Evolutionary conservation across 2,329 filamentous ascomycete genomes (phyloP).

Genomic region (Sphaerulina vaccinii): DNA sequence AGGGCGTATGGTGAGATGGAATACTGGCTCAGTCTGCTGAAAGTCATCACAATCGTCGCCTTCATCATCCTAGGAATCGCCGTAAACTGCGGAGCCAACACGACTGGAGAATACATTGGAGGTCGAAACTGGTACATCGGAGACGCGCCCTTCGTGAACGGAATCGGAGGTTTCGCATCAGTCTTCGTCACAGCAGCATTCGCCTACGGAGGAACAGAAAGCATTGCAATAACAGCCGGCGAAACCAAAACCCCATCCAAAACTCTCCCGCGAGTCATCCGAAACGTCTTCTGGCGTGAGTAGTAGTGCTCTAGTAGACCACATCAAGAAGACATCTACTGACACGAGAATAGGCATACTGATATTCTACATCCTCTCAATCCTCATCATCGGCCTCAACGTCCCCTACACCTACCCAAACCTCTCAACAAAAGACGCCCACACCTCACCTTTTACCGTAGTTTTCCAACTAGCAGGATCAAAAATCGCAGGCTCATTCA

Average conservation of each 20-base stretch:
- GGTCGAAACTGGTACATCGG: constrained; percentile 58
- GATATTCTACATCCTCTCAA: constrained; percentile 73
- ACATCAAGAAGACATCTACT: neutral
- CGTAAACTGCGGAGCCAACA: constrained; percentile 62
- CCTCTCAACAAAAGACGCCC: constrained; percentile 40
- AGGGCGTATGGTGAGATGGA: constrained; percentile 53
- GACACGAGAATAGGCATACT: constrained; percentile 54
- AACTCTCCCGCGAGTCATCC: constrained; percentile 62
- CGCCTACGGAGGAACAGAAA: constrained; percentile 53
- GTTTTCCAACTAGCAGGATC: constrained; percentile 61
- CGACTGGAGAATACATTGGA: constrained; percentile 72
- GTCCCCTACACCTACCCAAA: constrained; percentile 66
- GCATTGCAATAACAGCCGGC: constrained; percentile 65
- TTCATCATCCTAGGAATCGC: constrained; percentile 65
- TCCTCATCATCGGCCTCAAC: constrained; percentile 72
- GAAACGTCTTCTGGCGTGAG: constrained; percentile 70
- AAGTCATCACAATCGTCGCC: constrained; percentile 54
- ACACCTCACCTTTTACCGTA: constrained; percentile 57
- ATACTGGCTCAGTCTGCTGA: constrained; percentile 58
- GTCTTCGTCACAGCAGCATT: constrained; percentile 64
- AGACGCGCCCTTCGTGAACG: constrained; percentile 63
- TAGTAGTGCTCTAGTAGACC: neutral
- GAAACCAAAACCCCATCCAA: constrained; percentile 62
- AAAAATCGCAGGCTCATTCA: constrained; percentile 55
- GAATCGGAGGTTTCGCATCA: constrained; percentile 64